Conservation (phyloP, 257 asterid species). For the Cordia subcordata region DNA sequence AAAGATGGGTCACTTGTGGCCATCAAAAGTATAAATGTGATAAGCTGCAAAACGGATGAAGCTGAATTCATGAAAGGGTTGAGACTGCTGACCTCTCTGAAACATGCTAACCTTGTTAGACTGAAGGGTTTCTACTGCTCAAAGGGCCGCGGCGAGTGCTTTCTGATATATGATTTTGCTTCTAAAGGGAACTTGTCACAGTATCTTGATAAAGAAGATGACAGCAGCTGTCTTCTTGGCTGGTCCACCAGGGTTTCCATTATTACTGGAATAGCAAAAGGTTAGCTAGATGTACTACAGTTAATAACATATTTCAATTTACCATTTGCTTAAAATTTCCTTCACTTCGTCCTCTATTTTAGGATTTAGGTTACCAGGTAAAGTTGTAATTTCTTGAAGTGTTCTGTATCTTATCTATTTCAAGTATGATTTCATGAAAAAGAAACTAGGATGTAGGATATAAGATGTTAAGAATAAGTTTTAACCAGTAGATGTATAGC, state of each 20-base stretch:
- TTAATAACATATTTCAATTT: neutral
- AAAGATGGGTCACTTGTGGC: constrained; percentile 83
- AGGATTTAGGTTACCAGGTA: too few species aligned
- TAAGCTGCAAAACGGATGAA: constrained; percentile 75
- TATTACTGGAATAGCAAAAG: constrained; percentile 85
- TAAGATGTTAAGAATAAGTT: neutral
- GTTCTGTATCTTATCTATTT: too few species aligned
- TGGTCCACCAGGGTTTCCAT: constrained; percentile 74
- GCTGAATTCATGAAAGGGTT: constrained; percentile 73
- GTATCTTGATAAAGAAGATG: constrained; percentile 55
- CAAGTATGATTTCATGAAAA: too few species aligned
- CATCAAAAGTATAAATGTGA: constrained; percentile 63
- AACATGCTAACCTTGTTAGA: constrained; percentile 67
- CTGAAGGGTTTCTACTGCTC: constrained; percentile 86
- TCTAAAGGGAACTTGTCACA: constrained; percentile 56
- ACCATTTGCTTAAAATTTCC: too few species aligned
- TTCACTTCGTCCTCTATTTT: too few species aligned
- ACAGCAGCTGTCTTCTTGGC: constrained; percentile 40
- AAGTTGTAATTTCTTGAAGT: too few species aligned
- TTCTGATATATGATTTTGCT: constrained; percentile 72
- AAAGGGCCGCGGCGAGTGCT: constrained; percentile 83
- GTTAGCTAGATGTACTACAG: constrained; percentile 25
- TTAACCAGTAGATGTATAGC: neutral
- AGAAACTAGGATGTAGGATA: neutral
- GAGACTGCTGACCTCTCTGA: constrained; percentile 59